A percentile compares a stretch with the other conserved stretches of the same genome.
These are phyloP conservation scores for Pestalotiopsis sp. DNA, from an alignment of 2,329 filamentous ascomycete species.

Conservation along the genomic window DNA sequence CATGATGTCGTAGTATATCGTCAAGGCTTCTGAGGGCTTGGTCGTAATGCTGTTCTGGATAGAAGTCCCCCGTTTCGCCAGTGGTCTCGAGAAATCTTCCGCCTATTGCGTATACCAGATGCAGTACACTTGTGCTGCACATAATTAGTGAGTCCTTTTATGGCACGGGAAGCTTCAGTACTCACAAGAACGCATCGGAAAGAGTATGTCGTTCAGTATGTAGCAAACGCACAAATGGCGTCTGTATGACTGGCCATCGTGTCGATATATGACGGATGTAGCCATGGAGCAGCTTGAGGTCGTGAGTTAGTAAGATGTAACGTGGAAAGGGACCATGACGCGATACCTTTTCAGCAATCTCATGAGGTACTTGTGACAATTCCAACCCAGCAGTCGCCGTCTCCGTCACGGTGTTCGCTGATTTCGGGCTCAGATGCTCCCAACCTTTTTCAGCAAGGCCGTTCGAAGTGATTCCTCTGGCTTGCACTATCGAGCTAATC, in stretches of 20 bases:
- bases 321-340: neutral
- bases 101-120: conserved; percentile 30
- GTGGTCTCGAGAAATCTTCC: conserved; percentile 30
- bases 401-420: conserved; percentile 8
- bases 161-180: neutral
- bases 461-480: conserved; percentile 12
- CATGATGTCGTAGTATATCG: conserved; percentile 18
- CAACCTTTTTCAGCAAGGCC: neutral
- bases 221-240: conserved; percentile 20
- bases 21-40: conserved; percentile 19
- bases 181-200: conserved; percentile 19
- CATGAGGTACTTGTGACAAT: conserved; percentile 19
- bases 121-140: conserved; percentile 19
- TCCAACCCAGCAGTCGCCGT: conserved; percentile 10
- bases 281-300: conserved; percentile 18
- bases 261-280: conserved; percentile 27
- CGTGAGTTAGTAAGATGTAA: neutral
- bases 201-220: conserved; percentile 20
- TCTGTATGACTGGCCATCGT: conserved; percentile 24
- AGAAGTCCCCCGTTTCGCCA: conserved; percentile 25
- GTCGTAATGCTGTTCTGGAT: conserved; percentile 19
- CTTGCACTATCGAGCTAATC: conserved; percentile 22
- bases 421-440: conserved; percentile 15
- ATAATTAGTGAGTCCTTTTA: neutral
- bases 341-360: conserved; percentile 19